A percentile compares a stretch with the other conserved stretches of the same genome.
These are phyloP conservation scores for Colletotrichum limetticola DNA, from an alignment of 2,329 filamentous ascomycete species.

Conservation along the genomic window DNA sequence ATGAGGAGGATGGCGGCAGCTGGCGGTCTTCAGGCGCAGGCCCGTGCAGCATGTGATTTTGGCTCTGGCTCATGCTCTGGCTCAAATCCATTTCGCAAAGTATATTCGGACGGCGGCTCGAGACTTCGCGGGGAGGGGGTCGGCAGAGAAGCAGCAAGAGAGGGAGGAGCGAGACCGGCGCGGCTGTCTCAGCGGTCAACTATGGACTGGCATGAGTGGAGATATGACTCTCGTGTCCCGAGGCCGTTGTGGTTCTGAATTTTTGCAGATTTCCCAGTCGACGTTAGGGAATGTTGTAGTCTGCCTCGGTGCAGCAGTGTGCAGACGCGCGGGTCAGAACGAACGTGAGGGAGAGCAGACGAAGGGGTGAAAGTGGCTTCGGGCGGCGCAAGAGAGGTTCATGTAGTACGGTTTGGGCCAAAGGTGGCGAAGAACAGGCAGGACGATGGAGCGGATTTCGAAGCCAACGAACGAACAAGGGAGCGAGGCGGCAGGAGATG, in stretches of 20 bases:
- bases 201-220: conserved; percentile 33
- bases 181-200: conserved; percentile 34
- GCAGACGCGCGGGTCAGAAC: conserved; percentile 19
- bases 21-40: conserved; percentile 40
- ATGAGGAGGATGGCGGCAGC: conserved; percentile 33
- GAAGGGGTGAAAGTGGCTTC: conserved; percentile 25
- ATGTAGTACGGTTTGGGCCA: conserved; percentile 29
- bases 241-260: conserved; percentile 14
- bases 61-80: conserved; percentile 43
- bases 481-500: conserved; percentile 5
- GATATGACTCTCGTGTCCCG: conserved; percentile 24
- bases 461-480: conserved; percentile 12
- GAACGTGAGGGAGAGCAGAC: conserved; percentile 11
- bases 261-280: not conserved
- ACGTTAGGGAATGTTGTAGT: not conserved
- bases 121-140: conserved; percentile 22
- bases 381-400: conserved; percentile 28
- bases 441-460: conserved; percentile 9
- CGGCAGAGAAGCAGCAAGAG: conserved; percentile 10
- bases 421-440: conserved; percentile 29
- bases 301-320: conserved; percentile 7
- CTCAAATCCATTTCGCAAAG: conserved; percentile 37
- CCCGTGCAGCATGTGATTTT: conserved; percentile 58
- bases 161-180: conserved; percentile 33
- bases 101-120: conserved; percentile 31